Percentiles rank a stretch among this genome's conserved stretches.
Evolutionary conservation across 352 stramenopile species (phyloP).

Genomic region (Pythium oligandrum): DNA sequence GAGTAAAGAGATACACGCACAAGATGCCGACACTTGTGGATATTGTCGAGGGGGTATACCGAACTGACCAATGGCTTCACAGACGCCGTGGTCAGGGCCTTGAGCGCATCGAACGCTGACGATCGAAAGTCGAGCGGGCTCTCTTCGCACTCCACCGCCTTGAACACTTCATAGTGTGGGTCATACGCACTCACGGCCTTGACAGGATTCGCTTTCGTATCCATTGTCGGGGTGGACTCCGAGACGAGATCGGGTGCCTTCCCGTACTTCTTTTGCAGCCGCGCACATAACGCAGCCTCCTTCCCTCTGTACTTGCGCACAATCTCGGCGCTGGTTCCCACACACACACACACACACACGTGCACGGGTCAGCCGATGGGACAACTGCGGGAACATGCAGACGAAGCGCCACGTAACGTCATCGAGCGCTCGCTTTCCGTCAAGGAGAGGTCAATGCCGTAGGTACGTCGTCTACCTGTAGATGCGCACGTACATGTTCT

Average conservation of each 20-base stretch:
- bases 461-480: background rate
- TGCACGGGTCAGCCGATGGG: too few species aligned
- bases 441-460: background rate
- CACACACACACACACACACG: background rate
- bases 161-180: conserved; percentile 23
- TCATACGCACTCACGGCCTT: conserved; percentile 23
- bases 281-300: conserved; percentile 56
- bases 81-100: conserved; percentile 25
- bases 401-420: too few species aligned
- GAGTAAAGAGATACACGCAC: conserved; percentile 21
- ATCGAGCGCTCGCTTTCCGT: background rate
- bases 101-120: conserved; percentile 42
- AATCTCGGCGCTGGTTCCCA: conserved; percentile 49
- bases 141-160: conserved; percentile 9
- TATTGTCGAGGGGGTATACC: conserved; percentile 75
- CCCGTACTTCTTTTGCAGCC: conserved; percentile 79
- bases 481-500: conserved; percentile 60
- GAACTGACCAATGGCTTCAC: conserved; percentile 18
- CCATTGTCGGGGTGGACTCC: background rate
- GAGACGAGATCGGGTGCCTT: conserved; percentile 32
- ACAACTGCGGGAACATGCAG: too few species aligned
- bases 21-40: conserved; percentile 80
- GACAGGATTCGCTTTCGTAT: background rate
- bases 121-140: conserved; percentile 49
- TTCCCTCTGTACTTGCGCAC: conserved; percentile 60